Conservation (phyloP, 2,329 filamentous ascomycete genomes). For the Magnaporthiopsis incrustans region DNA sequence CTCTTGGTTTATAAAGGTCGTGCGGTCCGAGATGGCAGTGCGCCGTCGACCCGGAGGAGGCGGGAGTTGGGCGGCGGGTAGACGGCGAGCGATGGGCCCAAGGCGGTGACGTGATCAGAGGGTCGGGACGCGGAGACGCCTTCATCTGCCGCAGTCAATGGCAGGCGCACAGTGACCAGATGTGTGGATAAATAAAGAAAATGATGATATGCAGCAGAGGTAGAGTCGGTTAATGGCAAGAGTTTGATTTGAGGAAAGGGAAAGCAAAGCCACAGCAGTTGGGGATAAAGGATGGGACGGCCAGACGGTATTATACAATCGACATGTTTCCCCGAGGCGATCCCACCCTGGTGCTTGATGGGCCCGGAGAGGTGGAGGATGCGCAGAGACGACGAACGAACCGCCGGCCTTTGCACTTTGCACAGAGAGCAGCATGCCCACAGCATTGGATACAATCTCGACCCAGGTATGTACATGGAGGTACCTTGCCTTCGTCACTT, state of each 20-base stretch:
- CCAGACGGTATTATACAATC: constrained; percentile 6
- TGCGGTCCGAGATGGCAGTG: constrained; percentile 9
- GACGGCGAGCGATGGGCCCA: not conserved
- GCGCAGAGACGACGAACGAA: constrained; percentile 3
- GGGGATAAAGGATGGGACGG: constrained; percentile 7
- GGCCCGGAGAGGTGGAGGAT: constrained; percentile 1
- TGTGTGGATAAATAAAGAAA: constrained; percentile 27
- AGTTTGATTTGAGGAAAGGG: constrained; percentile 19
- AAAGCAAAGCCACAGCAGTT: constrained; percentile 2
- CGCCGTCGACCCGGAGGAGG: constrained; percentile 6
- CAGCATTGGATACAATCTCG: constrained; percentile 3
- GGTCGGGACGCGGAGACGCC: not conserved
- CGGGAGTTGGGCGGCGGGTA: constrained; percentile 2
- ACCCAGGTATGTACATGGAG: constrained; percentile 3
- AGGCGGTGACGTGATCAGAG: constrained; percentile 6
- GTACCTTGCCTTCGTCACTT: constrained; percentile 5
- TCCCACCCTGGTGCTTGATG: not conserved
- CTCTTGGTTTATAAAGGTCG: constrained; percentile 7
- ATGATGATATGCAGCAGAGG: constrained; percentile 31
- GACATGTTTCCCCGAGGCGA: constrained; percentile 7
- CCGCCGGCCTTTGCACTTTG: not conserved
- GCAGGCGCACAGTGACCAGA: constrained; percentile 17
- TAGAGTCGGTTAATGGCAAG: constrained; percentile 24
- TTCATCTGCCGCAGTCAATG: not conserved
- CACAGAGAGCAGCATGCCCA: not conserved